Conservation (phyloP, 305 asterid species). For the Fraxinus floribunda region DNA sequence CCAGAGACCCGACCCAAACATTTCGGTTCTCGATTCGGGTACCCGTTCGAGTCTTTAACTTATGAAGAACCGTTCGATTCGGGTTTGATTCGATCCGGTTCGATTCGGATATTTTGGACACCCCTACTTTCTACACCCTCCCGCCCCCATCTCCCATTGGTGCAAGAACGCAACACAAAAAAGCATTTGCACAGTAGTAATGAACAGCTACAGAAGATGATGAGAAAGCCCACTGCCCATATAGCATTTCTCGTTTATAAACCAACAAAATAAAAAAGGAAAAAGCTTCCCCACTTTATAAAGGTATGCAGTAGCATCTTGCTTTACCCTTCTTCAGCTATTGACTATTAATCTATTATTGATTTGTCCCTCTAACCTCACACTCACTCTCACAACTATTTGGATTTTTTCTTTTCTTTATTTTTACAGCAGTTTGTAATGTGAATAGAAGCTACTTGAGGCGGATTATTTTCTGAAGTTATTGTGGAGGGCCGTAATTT, state of each 20-base stretch:
- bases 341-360: background rate
- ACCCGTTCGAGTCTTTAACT: too few relatives aligned
- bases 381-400: background rate
- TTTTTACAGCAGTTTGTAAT: background rate
- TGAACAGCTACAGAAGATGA: background rate
- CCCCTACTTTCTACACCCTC: background rate
- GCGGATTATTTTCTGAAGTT: background rate
- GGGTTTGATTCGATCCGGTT: too few relatives aligned
- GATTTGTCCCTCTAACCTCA: background rate
- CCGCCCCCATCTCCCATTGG: background rate
- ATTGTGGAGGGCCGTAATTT: background rate
- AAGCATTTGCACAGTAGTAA: background rate
- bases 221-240: background rate
- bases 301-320: background rate
- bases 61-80: too few relatives aligned
- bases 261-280: background rate
- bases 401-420: background rate
- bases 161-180: conserved; percentile 1
- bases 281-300: background rate
- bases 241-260: background rate
- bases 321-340: background rate
- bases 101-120: background rate
- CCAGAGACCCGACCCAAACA: too few relatives aligned
- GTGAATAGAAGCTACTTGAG: background rate
- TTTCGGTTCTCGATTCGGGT: too few relatives aligned